Conservation (phyloP, 805 yeast genomes). For the Osmozyma mogii region DNA sequence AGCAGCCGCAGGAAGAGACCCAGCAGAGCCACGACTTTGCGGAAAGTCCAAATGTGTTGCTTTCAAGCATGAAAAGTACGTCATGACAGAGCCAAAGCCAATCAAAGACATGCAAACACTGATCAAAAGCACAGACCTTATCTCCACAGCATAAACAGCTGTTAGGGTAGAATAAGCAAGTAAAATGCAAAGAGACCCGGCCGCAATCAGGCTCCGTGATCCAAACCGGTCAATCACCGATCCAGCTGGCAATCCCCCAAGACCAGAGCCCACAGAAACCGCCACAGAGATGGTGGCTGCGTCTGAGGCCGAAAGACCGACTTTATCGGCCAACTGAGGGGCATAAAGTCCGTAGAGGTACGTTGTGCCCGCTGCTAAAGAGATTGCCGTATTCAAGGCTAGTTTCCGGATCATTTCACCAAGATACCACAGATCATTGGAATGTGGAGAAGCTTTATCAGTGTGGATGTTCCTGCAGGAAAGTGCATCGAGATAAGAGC, state of each 20-base stretch:
- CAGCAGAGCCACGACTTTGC: conserved; percentile 60
- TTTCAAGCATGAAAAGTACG: conserved; percentile 50
- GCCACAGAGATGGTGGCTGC: conserved; percentile 57
- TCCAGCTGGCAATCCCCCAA: conserved; percentile 70
- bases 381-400: too few species aligned
- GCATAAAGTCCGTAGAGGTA: conserved; percentile 70
- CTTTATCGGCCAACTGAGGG: conserved; percentile 55
- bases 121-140: conserved; percentile 34
- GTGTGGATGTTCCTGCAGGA: too few species aligned
- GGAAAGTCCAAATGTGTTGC: conserved; percentile 63
- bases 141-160: conserved; percentile 34
- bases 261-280: conserved; percentile 54
- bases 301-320: conserved; percentile 50
- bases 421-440: too few species aligned
- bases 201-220: conserved; percentile 41
- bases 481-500: too few species aligned
- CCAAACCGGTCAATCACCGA: conserved; percentile 55
- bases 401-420: too few species aligned
- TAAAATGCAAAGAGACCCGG: conserved; percentile 51
- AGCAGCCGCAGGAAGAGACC: conserved; percentile 58
- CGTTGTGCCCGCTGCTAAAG: conserved; percentile 69
- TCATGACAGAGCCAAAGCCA: conserved; percentile 63
- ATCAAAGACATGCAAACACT: conserved; percentile 42
- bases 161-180: conserved; percentile 47
- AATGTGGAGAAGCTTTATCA: too few species aligned